Base-by-base conservation (phyloP, 2,329 filamentous ascomycete species). In the Alternaria triticina region DNA sequence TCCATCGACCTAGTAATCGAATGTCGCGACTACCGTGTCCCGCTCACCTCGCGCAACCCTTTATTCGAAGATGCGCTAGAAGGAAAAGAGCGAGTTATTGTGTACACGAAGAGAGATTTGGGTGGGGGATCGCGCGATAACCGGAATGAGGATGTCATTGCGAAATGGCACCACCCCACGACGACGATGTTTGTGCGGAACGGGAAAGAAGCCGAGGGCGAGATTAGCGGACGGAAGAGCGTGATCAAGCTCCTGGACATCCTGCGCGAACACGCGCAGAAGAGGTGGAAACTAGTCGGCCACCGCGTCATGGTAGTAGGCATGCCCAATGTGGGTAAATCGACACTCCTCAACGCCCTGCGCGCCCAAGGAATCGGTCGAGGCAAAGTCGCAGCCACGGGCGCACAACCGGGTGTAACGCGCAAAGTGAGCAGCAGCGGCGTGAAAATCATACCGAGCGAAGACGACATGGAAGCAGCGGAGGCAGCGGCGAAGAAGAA, bases 281-380 rank as follows among this genome's bases (percentile, higher is more conserved):
- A 69, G 25, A 77, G 80, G 28, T 84, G 89, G 70, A 87, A 87
- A 22, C 82, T 98, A n/a, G 90, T 92, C 8, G 94, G 94, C n/a
- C 87, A 93, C 70, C 88, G 94, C 52, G 88, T 94, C 60, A 87
- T 99, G 79, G 88, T 98, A 1, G 94, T 98, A 13, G 96, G 96
- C 59, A 97, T 99, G 94, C 96, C 96, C 36, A 99, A 99, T 77
- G 93, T 97, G 0, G 96, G 96, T 36, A 99, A 99, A 82, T 97
- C 93, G 50, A 94, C 94, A 1, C 85, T 99, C n/a, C 88, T 99
- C 45, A 99, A 99, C 79, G 88, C 90, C 15, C 86, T 98, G 52
- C 90, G 96, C 20, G 87, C 85, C 44, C 83, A 86, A 17, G 93
- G 93, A 44, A 86, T 92, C 68, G 81, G 84, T 69, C 83, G 85